These are phyloP conservation scores for Fremontodendron californicum DNA, from an alignment of 345 rosid genomes.

Conservation along the genomic window DNA sequence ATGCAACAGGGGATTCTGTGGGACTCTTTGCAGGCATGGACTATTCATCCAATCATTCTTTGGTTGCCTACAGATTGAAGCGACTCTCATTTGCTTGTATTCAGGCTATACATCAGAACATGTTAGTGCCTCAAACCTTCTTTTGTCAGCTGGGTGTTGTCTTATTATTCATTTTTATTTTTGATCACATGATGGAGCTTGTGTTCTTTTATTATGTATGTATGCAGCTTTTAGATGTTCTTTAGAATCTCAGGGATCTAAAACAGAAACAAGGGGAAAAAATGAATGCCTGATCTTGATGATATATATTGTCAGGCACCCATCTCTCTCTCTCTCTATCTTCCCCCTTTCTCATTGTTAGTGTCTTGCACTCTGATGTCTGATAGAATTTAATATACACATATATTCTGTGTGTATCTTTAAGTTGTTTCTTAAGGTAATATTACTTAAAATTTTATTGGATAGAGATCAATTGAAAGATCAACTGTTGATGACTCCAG, in stretches of 20 bases:
- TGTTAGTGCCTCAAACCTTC: slow-evolving; percentile 40
- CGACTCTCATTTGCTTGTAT: slow-evolving; percentile 63
- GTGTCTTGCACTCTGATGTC: not conserved
- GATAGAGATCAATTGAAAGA: slow-evolving; percentile 59
- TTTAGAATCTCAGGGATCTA: not conserved
- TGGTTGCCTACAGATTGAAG: slow-evolving; percentile 82
- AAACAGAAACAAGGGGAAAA: not conserved
- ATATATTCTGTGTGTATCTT: not conserved
- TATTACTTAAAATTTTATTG: slow-evolving; percentile 5
- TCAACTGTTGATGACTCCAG: slow-evolving; percentile 44
- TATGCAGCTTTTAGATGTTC: not conserved
- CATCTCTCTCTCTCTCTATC: not conserved
- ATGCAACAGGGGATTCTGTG: slow-evolving; percentile 63
- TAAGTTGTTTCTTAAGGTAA: not conserved
- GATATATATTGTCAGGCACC: not conserved
- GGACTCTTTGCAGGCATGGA: slow-evolving; percentile 63
- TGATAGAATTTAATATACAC: not conserved
- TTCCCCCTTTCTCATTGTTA: not conserved
- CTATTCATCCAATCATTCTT: slow-evolving; percentile 39
- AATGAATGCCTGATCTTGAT: not conserved
- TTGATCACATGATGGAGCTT: not conserved
- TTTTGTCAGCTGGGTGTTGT: not conserved
- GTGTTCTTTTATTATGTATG: not conserved
- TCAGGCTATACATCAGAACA: slow-evolving; percentile 71
- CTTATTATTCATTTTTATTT: not conserved